Conservation (phyloP, 306 rosid genomes). For the Prunus davidiana region DNA sequence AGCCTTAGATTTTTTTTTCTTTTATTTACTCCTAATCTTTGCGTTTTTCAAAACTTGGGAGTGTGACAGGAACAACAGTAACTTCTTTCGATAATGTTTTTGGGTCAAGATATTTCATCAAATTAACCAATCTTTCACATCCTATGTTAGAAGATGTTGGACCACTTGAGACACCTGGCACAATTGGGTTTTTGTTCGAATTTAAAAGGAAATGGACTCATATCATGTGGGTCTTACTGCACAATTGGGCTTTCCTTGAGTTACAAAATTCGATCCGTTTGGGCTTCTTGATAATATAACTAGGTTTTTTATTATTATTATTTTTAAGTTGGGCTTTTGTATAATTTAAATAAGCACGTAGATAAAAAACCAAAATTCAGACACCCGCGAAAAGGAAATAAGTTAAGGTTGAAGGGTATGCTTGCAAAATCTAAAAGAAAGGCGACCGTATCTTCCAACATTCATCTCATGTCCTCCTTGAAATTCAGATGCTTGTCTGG, state of each 20-base stretch:
- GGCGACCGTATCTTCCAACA: not conserved
- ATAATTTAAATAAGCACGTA: no score
- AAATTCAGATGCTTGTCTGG: not conserved
- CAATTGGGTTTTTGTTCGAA: not conserved
- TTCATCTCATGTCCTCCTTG: not conserved
- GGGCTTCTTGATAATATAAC: no score
- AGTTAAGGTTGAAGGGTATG: not conserved
- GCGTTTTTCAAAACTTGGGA: not conserved
- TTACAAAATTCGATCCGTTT: no score
- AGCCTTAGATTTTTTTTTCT: conserved; percentile 5
- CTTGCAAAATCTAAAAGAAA: not conserved
- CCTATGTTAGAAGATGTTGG: not conserved
- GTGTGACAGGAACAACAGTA: not conserved
- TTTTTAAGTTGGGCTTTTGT: no score
- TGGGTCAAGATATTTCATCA: no score
- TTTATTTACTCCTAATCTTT: not conserved
- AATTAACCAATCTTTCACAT: no score
- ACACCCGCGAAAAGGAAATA: no score
- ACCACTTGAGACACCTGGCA: not conserved
- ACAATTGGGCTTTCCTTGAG: no score
- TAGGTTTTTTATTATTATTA: no score
- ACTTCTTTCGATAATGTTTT: not conserved
- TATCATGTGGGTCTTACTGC: not conserved
- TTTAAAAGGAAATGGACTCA: not conserved
- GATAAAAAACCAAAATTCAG: no score